Evolutionary conservation across 495 filamentous ascomycete species (phyloP).

Genomic region (Neurospora sp.): DNA sequence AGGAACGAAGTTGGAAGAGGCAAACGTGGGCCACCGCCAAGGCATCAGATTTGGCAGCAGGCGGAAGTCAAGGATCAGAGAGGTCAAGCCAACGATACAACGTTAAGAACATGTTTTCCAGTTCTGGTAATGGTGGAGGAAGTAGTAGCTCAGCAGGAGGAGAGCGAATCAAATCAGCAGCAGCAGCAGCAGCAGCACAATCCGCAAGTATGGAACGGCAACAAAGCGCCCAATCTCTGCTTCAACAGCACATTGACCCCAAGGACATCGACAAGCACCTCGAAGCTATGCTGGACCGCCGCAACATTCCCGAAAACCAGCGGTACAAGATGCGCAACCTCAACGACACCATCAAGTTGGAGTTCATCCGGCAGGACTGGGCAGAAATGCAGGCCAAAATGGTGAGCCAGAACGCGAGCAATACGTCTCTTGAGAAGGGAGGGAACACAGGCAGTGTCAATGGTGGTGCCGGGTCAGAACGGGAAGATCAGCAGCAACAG

Average conservation of each 20-base stretch:
- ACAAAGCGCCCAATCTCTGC: background rate
- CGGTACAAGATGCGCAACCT: conserved; percentile 86
- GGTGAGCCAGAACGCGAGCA: conserved; percentile 26
- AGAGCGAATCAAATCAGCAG: background rate
- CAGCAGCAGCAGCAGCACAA: too few relatives aligned
- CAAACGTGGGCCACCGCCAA: background rate
- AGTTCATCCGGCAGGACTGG: conserved; percentile 85
- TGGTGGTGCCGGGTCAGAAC: background rate
- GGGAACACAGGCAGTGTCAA: background rate
- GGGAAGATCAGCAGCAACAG: background rate
- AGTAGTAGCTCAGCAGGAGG: background rate
- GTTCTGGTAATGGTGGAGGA: background rate
- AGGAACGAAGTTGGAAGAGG: background rate
- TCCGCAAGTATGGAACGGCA: background rate
- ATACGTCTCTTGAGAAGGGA: conserved; percentile 12
- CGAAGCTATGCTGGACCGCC: conserved; percentile 63
- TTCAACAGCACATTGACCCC: conserved; percentile 23
- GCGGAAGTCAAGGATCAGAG: background rate
- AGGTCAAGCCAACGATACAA: background rate
- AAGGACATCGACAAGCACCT: conserved; percentile 45
- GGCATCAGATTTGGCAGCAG: background rate
- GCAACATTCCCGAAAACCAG: conserved; percentile 89
- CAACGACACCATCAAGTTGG: conserved; percentile 80
- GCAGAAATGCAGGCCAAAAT: conserved; percentile 46
- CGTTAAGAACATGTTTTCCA: background rate